Conservation (phyloP, 2,329 filamentous ascomycete genomes). For the Cordyceps militaris region DNA sequence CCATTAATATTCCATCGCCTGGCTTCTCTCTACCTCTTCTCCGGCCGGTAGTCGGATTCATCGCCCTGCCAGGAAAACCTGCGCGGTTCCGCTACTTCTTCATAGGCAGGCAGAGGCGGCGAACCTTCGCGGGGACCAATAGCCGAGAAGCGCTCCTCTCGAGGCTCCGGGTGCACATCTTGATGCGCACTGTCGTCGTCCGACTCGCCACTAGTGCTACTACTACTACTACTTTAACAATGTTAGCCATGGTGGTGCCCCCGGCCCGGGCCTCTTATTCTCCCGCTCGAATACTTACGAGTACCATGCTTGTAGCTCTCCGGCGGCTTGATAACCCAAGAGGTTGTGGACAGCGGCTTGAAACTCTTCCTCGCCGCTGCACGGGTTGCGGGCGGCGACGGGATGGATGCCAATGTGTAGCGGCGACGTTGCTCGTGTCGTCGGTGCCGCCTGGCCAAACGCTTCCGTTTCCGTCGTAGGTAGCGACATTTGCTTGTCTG, state of each 20-base stretch:
- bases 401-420: background rate
- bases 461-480: background rate
- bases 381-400: background rate
- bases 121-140: background rate
- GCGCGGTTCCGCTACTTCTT: background rate
- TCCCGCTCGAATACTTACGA: slow-evolving; percentile 20
- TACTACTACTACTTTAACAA: background rate
- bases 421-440: background rate
- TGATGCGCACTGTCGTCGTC: background rate
- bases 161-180: background rate
- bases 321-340: background rate
- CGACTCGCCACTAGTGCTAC: background rate
- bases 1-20: background rate
- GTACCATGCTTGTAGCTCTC: slow-evolving; percentile 17
- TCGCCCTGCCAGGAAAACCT: slow-evolving; percentile 6
- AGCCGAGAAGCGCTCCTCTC: background rate
- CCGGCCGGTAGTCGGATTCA: slow-evolving; percentile 7
- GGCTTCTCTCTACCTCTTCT: background rate
- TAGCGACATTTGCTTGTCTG: background rate
- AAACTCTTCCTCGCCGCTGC: slow-evolving; percentile 5
- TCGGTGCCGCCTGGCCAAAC: background rate
- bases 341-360: slow-evolving; percentile 10
- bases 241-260: slow-evolving; percentile 1
- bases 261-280: background rate
- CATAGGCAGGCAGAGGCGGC: background rate